Base-by-base conservation (phyloP, 345 rosid species). In the Trapa incisa region DNA sequence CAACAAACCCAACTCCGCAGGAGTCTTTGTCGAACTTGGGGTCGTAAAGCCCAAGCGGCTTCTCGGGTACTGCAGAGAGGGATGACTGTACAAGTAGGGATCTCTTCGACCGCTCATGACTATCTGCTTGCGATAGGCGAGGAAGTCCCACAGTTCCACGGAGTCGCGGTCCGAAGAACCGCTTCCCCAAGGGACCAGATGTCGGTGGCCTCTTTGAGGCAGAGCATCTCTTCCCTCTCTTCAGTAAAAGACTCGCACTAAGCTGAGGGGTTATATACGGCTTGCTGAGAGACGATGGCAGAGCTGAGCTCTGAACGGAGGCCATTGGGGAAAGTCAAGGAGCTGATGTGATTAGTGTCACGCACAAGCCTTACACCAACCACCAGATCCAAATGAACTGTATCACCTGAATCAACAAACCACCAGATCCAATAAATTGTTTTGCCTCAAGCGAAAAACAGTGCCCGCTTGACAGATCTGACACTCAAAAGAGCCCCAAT, bases 1-100 rank as follows among this genome's bases (percentile, higher is more conserved):
- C 99, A 1, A 91, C 98, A 36, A 95, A 95, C 61, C 99, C 99
- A 54, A 95, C 99, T 50, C 99, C 99, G 63, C 99, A 95, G 2
- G 99, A 91, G 75, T 95, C 99, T 80, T 91, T 95, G 72, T 95
- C 99, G 47, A 79, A 84, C 16, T 89, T 77, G 53, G 99, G 98
- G 75, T 95, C 97, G 61, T 95, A 95, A 0, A 95, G 91, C 50
- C 99, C 99, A 0, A 91, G 89, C 17, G 99, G 98, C 83, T 95
- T 91, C 80, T 86, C 96, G 41, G 99, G 99, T 35, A 82, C 89
- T 29, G 82, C 87, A 5, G 96, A 95, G 71, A 95, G 82, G 68
- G 96, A 78, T 1, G 96, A 85, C 15, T 82, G 80, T 12, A 89
- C 89, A 61, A 83, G 79, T 65, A 86, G 80, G 22, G 91, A 93